phyloP scores from a whole-genome alignment of 768 basidiomycete species.

The Hypholoma fasciculare region DNA sequence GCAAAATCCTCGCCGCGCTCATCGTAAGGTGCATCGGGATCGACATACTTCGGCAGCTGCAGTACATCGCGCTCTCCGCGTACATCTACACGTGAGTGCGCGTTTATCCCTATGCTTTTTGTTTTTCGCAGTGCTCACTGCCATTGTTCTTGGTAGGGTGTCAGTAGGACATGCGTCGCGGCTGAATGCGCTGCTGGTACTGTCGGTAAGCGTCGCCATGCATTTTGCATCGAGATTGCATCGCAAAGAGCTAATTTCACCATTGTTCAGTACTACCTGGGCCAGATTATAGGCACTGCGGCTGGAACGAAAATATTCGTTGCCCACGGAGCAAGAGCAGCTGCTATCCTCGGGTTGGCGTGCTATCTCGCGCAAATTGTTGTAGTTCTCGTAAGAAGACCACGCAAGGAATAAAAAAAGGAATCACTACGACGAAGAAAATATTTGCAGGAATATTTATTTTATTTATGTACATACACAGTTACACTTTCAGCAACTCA shows the following conservation, averaged over 20 bases:
- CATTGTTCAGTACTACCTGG: slow-evolving; percentile 48
- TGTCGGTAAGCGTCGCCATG: slow-evolving; percentile 42
- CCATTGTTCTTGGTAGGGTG: slow-evolving; percentile 16
- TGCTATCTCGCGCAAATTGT: slow-evolving; percentile 50
- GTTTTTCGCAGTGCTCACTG: not conserved
- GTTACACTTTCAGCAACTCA: not conserved
- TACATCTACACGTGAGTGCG: slow-evolving; percentile 44
- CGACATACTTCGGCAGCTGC: slow-evolving; percentile 60
- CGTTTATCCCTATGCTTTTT: not conserved
- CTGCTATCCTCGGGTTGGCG: slow-evolving; percentile 53
- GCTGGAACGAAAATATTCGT: slow-evolving; percentile 66
- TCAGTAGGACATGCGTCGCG: slow-evolving; percentile 45
- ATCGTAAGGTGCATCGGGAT: slow-evolving; percentile 60
- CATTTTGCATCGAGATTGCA: not conserved
- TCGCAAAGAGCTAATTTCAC: not conserved
- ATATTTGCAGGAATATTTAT: not conserved
- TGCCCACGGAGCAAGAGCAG: slow-evolving; percentile 60
- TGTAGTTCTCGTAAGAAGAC: slow-evolving; percentile 58
- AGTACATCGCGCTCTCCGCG: slow-evolving; percentile 58
- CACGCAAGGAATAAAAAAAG: slow-evolving; percentile 34
- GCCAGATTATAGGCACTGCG: slow-evolving; percentile 72
- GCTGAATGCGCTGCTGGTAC: slow-evolving; percentile 64
- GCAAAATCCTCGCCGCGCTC: slow-evolving; percentile 58
- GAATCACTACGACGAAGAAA: not conserved
- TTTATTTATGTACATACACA: not conserved